Base-by-base conservation (phyloP, 805 yeast genomes). In the Metschnikowia baotianmanensis region DNA sequence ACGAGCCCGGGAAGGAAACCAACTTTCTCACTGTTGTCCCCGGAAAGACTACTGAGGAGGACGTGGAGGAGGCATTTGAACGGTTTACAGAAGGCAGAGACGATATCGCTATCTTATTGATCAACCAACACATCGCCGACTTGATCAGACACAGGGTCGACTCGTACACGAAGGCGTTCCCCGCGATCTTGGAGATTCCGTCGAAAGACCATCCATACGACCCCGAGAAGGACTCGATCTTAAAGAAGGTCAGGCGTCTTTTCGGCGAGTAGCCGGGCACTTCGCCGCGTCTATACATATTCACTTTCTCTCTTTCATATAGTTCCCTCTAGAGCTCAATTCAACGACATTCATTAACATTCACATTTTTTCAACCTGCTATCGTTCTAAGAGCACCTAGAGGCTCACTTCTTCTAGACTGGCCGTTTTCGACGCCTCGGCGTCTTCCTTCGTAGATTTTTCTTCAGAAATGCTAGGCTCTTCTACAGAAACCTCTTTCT, bases 201-300 rank as follows among this genome's bases (percentile, higher is more conserved):
- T 88, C 97, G 12, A 93, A 93, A 71, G 99, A 93, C 59, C 98
- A 93, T 63, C 98, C 99, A 17, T 93, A 93, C 63, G 95, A 93
- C 63, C 99, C 99, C 16, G 98, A 91, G 63, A 93, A 91, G 79
- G 99, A 93, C 65, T 84, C 96, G 16, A 89, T 93, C 29, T 75
- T 93, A 65, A 83, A 91, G 67, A 85, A 96, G 62, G 99, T 93
- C 24, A 84, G 96, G 72, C 82, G 96, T 61, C 70, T 93, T 49
- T 90, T 91, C 69, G 98, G 99, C 32, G 98, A 93, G 68, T 88
- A 72, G 37, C 8, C n/a, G 7, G 13, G 9, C 6, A 9, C 1
- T 11, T 30, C 9, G n/a, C n/a, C 33, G 22, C 15, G 11, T 31
- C 4, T 23, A 23, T 12, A 10, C 25, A 23, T 20, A 30, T 12